A percentile compares a stretch with the other conserved stretches of the same genome.
Evolutionary conservation across 2,329 filamentous ascomycete species (phyloP).

Genomic region (Aureobasidium sp.): DNA sequence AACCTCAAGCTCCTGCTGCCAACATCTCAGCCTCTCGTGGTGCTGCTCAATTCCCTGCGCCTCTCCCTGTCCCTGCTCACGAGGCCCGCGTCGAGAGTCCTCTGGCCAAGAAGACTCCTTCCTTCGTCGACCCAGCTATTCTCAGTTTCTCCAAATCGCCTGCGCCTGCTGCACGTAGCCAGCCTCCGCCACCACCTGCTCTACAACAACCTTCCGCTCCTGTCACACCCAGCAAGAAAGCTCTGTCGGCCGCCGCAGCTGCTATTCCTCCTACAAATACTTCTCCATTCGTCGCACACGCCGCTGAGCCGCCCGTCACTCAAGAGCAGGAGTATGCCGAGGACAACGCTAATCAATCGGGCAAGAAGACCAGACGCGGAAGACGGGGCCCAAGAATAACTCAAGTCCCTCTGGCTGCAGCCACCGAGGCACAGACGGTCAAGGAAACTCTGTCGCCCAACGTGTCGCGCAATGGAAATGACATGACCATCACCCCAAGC

Average conservation of each 20-base stretch:
- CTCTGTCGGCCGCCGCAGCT: conserved; percentile 23
- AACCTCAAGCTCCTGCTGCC: conserved; percentile 14
- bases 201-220: conserved; percentile 17
- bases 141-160: conserved; percentile 51
- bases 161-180: conserved; percentile 16
- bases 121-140: conserved; percentile 75
- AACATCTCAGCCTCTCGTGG: conserved; percentile 13
- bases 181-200: conserved; percentile 14
- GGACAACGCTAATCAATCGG: conserved; percentile 17
- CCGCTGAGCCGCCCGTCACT: conserved; percentile 19
- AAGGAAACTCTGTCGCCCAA: conserved; percentile 14
- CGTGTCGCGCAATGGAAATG: conserved; percentile 28
- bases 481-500: conserved; percentile 26
- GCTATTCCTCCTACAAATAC: conserved; percentile 28
- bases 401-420: conserved; percentile 15
- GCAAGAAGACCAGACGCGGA: conserved; percentile 41
- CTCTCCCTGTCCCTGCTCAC: not conserved
- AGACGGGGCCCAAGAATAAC: conserved; percentile 5
- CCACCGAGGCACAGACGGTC: conserved; percentile 21
- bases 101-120: conserved; percentile 8
- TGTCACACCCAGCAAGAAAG: conserved; percentile 35
- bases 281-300: conserved; percentile 29
- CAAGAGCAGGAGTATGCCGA: not conserved
- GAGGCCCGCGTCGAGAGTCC: conserved; percentile 11
- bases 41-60: not conserved